Evolutionary conservation across 805 yeast genomes (phyloP).

Genomic region (Lipomyces orientalis): DNA sequence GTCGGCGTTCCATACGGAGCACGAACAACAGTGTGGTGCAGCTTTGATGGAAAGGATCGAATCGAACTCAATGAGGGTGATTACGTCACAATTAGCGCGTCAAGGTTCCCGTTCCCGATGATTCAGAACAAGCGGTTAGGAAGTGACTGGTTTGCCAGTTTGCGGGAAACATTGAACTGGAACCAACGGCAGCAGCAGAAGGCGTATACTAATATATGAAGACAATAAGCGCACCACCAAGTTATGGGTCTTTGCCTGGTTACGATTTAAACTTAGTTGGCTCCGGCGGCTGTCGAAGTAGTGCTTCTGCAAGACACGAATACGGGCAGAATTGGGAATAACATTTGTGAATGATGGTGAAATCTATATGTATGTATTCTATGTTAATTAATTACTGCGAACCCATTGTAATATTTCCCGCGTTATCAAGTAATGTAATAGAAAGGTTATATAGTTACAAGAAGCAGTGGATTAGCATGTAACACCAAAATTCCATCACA

Average conservation of each 20-base stretch:
- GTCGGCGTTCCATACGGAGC: constrained; percentile 80
- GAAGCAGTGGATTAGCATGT: too few species aligned
- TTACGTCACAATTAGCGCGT: constrained; percentile 81
- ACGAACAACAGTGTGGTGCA: constrained; percentile 92
- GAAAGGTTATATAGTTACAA: too few species aligned
- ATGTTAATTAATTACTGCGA: too few species aligned
- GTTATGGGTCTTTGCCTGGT: neutral
- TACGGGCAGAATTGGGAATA: too few species aligned
- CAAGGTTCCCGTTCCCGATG: constrained; percentile 92
- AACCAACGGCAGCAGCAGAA: constrained; percentile 79
- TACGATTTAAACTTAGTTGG: neutral
- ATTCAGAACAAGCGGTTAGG: constrained; percentile 69
- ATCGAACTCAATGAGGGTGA: constrained; percentile 83
- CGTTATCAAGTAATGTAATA: too few species aligned
- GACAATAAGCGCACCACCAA: neutral
- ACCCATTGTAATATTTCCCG: too few species aligned
- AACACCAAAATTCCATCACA: too few species aligned
- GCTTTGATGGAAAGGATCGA: constrained; percentile 91
- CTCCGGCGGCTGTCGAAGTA: too few species aligned
- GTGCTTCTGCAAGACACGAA: too few species aligned
- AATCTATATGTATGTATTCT: too few species aligned
- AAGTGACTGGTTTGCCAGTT: constrained; percentile 77
- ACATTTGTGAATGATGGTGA: too few species aligned
- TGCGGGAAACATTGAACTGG: constrained; percentile 88
- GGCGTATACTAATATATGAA: constrained; percentile 12